A percentile compares a stretch with the other conserved stretches of the same genome.
phyloP scores from a whole-genome alignment of 139 green algal genomes.

The Pleodorina starrii region DNA sequence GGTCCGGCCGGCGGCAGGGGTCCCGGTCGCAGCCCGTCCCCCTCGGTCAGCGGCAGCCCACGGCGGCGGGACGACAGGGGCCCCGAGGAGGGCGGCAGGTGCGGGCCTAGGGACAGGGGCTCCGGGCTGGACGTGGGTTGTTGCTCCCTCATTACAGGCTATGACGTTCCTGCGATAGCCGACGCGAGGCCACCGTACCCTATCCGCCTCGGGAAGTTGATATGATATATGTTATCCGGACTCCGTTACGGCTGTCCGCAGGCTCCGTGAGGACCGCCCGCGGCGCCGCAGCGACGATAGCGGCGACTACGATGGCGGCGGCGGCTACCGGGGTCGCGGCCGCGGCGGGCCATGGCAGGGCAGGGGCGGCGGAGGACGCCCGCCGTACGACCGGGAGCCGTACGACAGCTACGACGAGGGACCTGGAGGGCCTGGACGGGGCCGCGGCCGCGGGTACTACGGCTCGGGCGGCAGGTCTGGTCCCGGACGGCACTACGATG shows the following conservation, averaged over 20 bases:
- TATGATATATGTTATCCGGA: no score
- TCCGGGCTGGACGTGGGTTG: no score
- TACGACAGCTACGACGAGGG: conserved; percentile 4
- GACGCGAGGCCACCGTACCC: no score
- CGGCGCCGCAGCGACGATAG: no score
- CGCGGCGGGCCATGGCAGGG: conserved; percentile 27
- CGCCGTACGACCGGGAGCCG: conserved; percentile 10
- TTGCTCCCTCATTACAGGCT: no score
- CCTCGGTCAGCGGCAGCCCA: conserved; percentile 11
- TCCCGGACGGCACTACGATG: neutral
- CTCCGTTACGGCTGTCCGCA: no score
- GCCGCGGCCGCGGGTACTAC: neutral
- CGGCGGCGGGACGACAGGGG: neutral
- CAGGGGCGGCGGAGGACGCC: neutral
- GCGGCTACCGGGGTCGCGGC: conserved; percentile 20
- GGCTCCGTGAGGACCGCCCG: no score
- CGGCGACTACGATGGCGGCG: conserved; percentile 16
- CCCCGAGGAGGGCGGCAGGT: conserved; percentile 10
- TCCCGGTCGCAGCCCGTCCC: conserved; percentile 15
- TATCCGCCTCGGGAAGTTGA: no score
- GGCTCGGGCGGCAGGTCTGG: neutral
- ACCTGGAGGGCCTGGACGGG: neutral
- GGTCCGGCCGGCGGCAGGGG: neutral
- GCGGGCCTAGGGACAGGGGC: no score
- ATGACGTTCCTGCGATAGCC: no score